phyloP scores from a whole-genome alignment of 768 basidiomycete species.

The Termitomyces sp. region DNA sequence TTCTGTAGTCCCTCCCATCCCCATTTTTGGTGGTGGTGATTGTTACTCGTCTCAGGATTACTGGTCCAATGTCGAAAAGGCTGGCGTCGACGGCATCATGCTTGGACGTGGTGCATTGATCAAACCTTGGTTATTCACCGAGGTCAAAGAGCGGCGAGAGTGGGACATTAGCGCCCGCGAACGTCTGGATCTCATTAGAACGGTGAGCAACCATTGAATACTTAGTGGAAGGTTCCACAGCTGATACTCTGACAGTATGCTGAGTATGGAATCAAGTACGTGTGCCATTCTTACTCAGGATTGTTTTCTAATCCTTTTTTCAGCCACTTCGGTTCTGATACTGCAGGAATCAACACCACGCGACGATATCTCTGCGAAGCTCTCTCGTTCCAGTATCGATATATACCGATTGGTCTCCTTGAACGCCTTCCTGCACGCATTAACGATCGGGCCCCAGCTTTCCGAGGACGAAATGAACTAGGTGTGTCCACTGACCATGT shows the following conservation, averaged over 20 bases:
- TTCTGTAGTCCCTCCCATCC: slow-evolving; percentile 76
- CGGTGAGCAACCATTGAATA: slow-evolving; percentile 39
- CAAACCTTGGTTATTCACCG: slow-evolving; percentile 96
- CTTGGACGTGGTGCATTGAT: slow-evolving; percentile 92
- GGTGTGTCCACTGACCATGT: slow-evolving; percentile 42
- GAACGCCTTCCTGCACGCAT: slow-evolving; percentile 77
- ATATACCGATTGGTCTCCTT: slow-evolving; percentile 89
- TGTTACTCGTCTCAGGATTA: slow-evolving; percentile 87
- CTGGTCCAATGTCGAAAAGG: slow-evolving; percentile 69
- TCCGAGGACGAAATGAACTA: slow-evolving; percentile 82
- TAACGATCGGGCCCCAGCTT: slow-evolving; percentile 90
- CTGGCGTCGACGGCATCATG: slow-evolving; percentile 94
- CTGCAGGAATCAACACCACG: slow-evolving; percentile 85
- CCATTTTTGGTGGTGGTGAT: slow-evolving; percentile 96
- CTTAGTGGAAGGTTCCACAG: background rate
- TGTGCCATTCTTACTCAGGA: background rate
- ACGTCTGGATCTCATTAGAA: slow-evolving; percentile 72
- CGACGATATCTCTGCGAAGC: slow-evolving; percentile 94
- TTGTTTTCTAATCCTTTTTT: background rate
- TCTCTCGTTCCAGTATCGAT: slow-evolving; percentile 94
- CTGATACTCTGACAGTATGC: slow-evolving; percentile 52
- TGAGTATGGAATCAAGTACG: slow-evolving; percentile 80
- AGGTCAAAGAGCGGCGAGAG: slow-evolving; percentile 87
- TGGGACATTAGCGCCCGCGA: slow-evolving; percentile 92
- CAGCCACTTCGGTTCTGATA: slow-evolving; percentile 85